A percentile compares a stretch with the other conserved stretches of the same genome.
phyloP scores from a whole-genome alignment of 1,284 basidiomycete genomes.

The Heterobasidion annosum region DNA sequence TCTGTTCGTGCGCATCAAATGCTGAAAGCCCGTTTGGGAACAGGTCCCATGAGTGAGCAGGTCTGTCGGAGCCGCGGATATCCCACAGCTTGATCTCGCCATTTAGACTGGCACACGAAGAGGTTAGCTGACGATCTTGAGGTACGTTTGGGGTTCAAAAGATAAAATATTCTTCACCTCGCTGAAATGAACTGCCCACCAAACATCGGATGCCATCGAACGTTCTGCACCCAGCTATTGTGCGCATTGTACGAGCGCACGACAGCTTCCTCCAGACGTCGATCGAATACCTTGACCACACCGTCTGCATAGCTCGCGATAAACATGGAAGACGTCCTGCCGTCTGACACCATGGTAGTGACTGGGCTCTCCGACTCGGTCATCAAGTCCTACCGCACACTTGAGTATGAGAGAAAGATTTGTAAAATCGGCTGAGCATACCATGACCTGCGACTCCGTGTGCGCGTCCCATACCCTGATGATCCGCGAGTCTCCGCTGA shows the following conservation, averaged over 20 bases:
- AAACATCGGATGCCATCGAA: conserved; percentile 72
- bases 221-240: conserved; percentile 86
- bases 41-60: conserved; percentile 59
- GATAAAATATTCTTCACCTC: conserved; percentile 40
- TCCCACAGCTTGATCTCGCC: conserved; percentile 95
- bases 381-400: conserved; percentile 58
- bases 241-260: conserved; percentile 81
- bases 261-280: conserved; percentile 78
- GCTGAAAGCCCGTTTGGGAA: conserved; percentile 72
- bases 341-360: conserved; percentile 80
- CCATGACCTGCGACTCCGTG: conserved; percentile 78
- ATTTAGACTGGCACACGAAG: conserved; percentile 51
- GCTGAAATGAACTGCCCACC: conserved; percentile 82
- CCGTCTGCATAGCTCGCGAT: conserved; percentile 93
- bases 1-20: conserved; percentile 83
- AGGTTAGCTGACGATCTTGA: neutral
- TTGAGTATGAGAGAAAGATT: neutral
- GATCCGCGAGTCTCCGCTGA: conserved; percentile 86
- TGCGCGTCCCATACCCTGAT: conserved; percentile 95
- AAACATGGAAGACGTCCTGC: conserved; percentile 73
- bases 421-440: conserved; percentile 26
- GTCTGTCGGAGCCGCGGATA: conserved; percentile 58
- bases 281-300: conserved; percentile 85
- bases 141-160: neutral
- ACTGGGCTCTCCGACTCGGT: conserved; percentile 89